Evolutionary conservation across 192 early-diverging fungal species (phyloP), one percentile per base, ranked within the genome.

Genomic region (Chytriomyces sp.): DNA sequence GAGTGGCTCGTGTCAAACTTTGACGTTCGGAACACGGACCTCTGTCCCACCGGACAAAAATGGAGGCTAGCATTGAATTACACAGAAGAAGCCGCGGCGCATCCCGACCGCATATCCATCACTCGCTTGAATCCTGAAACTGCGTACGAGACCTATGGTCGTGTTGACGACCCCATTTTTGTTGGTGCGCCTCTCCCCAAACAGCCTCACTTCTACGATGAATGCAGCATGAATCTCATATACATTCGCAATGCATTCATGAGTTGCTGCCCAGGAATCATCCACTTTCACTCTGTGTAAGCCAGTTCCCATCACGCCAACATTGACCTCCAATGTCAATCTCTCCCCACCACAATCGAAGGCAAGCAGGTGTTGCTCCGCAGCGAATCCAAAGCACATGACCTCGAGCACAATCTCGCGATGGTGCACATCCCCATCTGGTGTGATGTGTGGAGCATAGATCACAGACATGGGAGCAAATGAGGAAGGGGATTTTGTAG

Each of bases 41-140:
- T 68, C 6, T 68, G 66, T 55, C 52, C 52, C 19, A 14, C 26
- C 0, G 39, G 39, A 12, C 12, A 53, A 1, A 59, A 57, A 59
- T 70, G 68, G 68, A n/a, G 68, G 1, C 4, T 70, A 4, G 68
- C 68, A 26, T 31, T 70, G 34, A 70, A 70, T 59, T 70, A 59
- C 36, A 36, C 56, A 8, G 17, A 38, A 17, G 68, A 70, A 49
- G 68, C 68, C 17, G 8, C 8, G 19, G 5, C 7, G 25, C 39
- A 59, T 34, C 68, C 68, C 25, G 68, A 57, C 12, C 36, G 37
- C 6, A 6, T 70, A 1, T 39, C 68, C 0, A n/a, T 56, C 6
- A 5, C 22, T 39, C 2, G 12, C 12, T 22, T 70, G 37, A 70
- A 70, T 33, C 54, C 33, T 8, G 19, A 36, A n/a, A 36, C 68